Base-by-base conservation (phyloP, 1,139 yeast genomes). In the Candida neerlandica region DNA sequence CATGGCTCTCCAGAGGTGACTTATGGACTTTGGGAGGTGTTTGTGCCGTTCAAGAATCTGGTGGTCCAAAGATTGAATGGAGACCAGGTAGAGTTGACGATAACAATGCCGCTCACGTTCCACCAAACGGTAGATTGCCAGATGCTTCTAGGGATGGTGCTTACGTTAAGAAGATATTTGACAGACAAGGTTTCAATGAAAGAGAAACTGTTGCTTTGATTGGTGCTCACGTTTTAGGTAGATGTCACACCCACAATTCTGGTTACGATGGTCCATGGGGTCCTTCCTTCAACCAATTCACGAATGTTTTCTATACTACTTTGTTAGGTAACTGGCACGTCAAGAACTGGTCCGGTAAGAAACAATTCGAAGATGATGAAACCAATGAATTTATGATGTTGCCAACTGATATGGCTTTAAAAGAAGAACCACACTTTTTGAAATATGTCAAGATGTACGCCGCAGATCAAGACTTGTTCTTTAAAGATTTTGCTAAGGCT, bases 241-340 rank as follows among this genome's bases (percentile, higher is more conserved):
- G 79, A 59, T 88, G 96, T 63, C 96, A 89, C 69, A 66, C 75
- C 32, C 61, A 71, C 44, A 75, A 77, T 56, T 78, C 86, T 11
- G 97, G 97, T 2, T 92, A 74, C 66, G 95, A 87, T 54, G 97
- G 97, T 45, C 96, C 96, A 46, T 92, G 98, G 98, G 95, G 94
- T 50, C 94, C 92, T 51, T 85, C 91, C 38, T 89, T 90, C 60
- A 91, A 91, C 58, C 74, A 81, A 69, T 89, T 92, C 69, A 84
- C 94, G 58, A 90, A 89, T 67, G 94, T 87, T 58, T 90, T 87
- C 70, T 92, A 70, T 74, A 84, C 81, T 54, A 78, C 89, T 61
- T 79, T 92, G 58, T 70, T 90, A 57, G 78, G 81, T 61, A 89
- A 84, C 57, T 92, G 98, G 98, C 80, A 84, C 55, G 73, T 81